phyloP scores from a whole-genome alignment of 2,329 filamentous ascomycete species.

The Aureobasidium sp. region DNA sequence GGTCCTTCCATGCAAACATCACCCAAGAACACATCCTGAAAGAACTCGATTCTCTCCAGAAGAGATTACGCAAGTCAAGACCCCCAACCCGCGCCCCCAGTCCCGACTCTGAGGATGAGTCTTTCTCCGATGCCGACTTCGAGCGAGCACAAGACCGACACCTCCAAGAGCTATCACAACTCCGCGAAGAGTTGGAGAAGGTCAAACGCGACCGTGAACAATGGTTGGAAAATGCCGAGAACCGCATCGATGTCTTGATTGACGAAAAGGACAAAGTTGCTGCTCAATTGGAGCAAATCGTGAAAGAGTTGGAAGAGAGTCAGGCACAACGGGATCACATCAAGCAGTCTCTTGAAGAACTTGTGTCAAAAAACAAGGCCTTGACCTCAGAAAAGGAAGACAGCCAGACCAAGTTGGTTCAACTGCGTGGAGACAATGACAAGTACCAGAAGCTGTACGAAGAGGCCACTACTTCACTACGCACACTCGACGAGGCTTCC shows the following conservation, averaged over 20 bases:
- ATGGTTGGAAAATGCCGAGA: slow-evolving; percentile 27
- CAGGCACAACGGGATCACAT: slow-evolving; percentile 17
- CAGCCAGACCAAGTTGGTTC: background rate
- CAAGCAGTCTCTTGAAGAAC: slow-evolving; percentile 6
- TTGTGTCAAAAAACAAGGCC: slow-evolving; percentile 1
- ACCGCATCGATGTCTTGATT: slow-evolving; percentile 24
- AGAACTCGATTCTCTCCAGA: slow-evolving; percentile 16
- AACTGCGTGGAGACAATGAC: background rate
- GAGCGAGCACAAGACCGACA: slow-evolving; percentile 10
- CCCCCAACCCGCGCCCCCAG: background rate
- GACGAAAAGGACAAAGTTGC: slow-evolving; percentile 23
- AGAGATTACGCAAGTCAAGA: slow-evolving; percentile 8
- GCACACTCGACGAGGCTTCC: background rate
- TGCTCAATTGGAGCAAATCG: slow-evolving; percentile 14
- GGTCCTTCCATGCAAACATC: slow-evolving; percentile 14
- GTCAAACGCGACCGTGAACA: slow-evolving; percentile 24
- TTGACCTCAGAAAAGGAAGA: slow-evolving; percentile 5
- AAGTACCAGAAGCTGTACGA: slow-evolving; percentile 4
- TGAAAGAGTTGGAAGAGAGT: slow-evolving; percentile 13
- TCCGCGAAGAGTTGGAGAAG: slow-evolving; percentile 14
- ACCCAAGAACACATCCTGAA: slow-evolving; percentile 15
- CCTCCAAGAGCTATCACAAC: slow-evolving; percentile 11
- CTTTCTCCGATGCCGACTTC: slow-evolving; percentile 5
- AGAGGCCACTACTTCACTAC: background rate
- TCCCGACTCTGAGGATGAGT: slow-evolving; percentile 11